Evolutionary conservation across 1,284 basidiomycete species (phyloP).

Genomic region (Pholiota adiposa): DNA sequence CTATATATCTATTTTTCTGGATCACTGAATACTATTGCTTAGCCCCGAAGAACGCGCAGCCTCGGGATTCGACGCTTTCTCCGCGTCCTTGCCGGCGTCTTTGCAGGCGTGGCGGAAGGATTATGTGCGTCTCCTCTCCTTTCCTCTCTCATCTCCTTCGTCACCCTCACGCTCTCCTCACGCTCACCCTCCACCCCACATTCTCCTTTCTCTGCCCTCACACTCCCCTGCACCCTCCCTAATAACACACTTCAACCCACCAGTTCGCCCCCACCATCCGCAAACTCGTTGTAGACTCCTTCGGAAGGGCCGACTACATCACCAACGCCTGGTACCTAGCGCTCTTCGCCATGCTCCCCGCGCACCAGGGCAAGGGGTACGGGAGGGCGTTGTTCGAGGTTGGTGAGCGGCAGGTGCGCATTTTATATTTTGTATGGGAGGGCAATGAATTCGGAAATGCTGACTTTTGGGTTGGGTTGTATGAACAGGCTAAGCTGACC

Average conservation of each 20-base stretch:
- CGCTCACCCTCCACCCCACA: no score
- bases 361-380: constrained; percentile 31
- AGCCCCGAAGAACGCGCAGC: constrained; percentile 29
- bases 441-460: neutral
- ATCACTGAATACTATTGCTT: no score
- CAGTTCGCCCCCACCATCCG: constrained; percentile 26
- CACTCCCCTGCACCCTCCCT: neutral
- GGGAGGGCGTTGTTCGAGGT: constrained; percentile 26
- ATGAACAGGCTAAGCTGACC: constrained; percentile 13
- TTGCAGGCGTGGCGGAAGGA: constrained; percentile 29
- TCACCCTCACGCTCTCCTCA: no score
- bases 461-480: neutral
- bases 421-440: no score
- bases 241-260: no score
- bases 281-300: constrained; percentile 16
- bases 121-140: constrained; percentile 23
- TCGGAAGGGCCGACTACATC: constrained; percentile 25
- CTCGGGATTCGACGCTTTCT: constrained; percentile 23
- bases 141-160: neutral
- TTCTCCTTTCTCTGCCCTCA: no score
- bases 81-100: constrained; percentile 21
- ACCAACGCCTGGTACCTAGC: constrained; percentile 29
- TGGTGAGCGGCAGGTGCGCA: constrained; percentile 21
- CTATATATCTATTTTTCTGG: no score
- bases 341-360: constrained; percentile 30